These are phyloP conservation scores for Candida pseudocylindracea DNA, from an alignment of 1,139 yeast genomes.

Conservation along the genomic window DNA sequence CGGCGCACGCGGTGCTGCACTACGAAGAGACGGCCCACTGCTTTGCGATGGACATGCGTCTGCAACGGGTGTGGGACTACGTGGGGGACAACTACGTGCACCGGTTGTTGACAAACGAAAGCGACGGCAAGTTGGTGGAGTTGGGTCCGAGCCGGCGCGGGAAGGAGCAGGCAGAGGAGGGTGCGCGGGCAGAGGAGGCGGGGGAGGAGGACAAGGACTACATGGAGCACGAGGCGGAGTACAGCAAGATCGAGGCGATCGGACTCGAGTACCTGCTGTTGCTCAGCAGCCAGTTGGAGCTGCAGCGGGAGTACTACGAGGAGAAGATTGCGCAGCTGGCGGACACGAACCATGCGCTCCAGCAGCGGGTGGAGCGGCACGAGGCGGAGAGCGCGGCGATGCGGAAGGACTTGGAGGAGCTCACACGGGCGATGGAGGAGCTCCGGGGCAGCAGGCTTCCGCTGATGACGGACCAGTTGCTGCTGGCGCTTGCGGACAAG, in stretches of 20 bases:
- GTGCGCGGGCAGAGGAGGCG: conserved; percentile 1
- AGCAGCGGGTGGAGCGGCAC: conserved; percentile 2
- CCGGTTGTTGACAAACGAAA: conserved; percentile 60
- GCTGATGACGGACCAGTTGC: conserved; percentile 3
- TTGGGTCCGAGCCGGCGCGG: conserved; percentile 15
- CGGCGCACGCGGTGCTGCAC: conserved; percentile 71
- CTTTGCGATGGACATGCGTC: conserved; percentile 70
- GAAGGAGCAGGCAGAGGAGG: conserved; percentile 1
- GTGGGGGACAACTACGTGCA: conserved; percentile 87
- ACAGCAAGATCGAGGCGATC: no score
- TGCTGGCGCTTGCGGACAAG: conserved; percentile 14
- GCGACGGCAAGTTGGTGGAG: conserved; percentile 72
- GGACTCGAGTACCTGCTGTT: conserved; percentile 46
- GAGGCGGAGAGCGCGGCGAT: conserved; percentile 6
- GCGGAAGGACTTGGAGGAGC: conserved; percentile 9
- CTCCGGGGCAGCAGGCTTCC: conserved; percentile 1
- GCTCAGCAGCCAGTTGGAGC: conserved; percentile 59
- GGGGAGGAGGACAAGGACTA: conserved; percentile 8
- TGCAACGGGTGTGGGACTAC: conserved; percentile 92
- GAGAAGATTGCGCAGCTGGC: conserved; percentile 14
- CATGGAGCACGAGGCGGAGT: no score
- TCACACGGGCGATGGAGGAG: conserved; percentile 4
- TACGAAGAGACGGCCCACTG: conserved; percentile 65
- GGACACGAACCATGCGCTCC: background rate
- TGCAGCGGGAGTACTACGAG: conserved; percentile 80